Conservation (phyloP, 805 yeast genomes). For the Komagataella kurtzmanii region DNA sequence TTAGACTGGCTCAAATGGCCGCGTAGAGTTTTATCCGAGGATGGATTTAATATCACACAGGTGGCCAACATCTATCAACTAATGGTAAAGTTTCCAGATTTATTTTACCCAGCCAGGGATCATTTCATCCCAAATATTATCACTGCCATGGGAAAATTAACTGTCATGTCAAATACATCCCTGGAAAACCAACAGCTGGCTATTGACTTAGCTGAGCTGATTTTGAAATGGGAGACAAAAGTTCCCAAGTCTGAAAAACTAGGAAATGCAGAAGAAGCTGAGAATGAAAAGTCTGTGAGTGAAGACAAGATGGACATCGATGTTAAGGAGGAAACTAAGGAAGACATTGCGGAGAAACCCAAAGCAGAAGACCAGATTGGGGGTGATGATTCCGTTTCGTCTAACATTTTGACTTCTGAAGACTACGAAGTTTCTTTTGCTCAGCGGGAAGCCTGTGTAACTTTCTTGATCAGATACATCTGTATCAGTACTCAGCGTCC, state of each 20-base stretch:
- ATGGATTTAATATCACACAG: conserved; percentile 75
- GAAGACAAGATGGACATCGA: conserved; percentile 5
- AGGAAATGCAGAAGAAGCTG: not conserved
- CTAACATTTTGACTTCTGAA: conserved; percentile 20
- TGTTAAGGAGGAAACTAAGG: conserved; percentile 5
- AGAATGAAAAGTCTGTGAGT: conserved; percentile 19
- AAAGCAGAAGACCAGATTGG: conserved; percentile 3
- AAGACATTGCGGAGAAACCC: conserved; percentile 10
- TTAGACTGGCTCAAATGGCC: conserved; percentile 89
- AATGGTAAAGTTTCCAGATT: conserved; percentile 71
- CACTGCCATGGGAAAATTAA: conserved; percentile 83
- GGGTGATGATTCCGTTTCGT: conserved; percentile 3
- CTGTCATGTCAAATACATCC: conserved; percentile 64
- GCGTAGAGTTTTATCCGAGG: conserved; percentile 81
- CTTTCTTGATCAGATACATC: conserved; percentile 75
- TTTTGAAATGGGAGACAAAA: conserved; percentile 67
- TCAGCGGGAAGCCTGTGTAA: conserved; percentile 81
- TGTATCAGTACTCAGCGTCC: conserved; percentile 80
- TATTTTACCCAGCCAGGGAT: conserved; percentile 78
- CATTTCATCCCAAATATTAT: conserved; percentile 82
- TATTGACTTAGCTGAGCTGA: conserved; percentile 77
- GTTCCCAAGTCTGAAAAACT: not conserved
- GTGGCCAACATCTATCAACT: conserved; percentile 83
- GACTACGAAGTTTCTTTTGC: conserved; percentile 55
- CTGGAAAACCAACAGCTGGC: conserved; percentile 76